A percentile compares a stretch with the other conserved stretches of the same genome.
Evolutionary conservation across 2,329 filamentous ascomycete species (phyloP).

Genomic region (Xylaria sp.): DNA sequence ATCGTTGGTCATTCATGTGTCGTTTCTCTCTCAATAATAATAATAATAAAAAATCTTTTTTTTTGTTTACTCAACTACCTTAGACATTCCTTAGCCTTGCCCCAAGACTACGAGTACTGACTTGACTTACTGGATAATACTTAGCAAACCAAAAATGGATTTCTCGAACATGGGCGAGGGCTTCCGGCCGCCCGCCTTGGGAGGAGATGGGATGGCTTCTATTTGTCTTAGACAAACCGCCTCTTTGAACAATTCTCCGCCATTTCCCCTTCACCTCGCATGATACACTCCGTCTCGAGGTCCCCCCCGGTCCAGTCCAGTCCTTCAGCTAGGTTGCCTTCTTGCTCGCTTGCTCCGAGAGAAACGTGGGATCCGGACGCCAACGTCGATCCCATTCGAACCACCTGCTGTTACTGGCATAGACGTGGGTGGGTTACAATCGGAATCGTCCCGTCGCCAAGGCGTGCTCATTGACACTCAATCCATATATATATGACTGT

Average conservation of each 20-base stretch:
- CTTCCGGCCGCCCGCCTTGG: not conserved
- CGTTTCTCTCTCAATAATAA: not conserved
- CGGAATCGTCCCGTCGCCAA: conserved; percentile 3
- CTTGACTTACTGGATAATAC: not conserved
- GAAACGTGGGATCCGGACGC: not conserved
- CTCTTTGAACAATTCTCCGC: not conserved
- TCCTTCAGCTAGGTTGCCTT: no score
- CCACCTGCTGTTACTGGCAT: not conserved
- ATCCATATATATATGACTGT: conserved; percentile 9
- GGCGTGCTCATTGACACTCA: not conserved
- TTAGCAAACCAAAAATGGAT: not conserved
- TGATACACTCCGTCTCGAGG: conserved; percentile 3
- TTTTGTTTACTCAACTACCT: no score
- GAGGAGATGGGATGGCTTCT: not conserved
- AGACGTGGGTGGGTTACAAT: not conserved
- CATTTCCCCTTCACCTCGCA: not conserved
- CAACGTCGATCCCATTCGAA: not conserved
- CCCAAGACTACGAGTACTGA: not conserved
- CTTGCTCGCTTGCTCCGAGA: not conserved
- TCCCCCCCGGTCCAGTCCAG: not conserved
- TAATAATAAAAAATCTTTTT: no score
- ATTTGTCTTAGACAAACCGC: not conserved
- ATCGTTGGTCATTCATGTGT: conserved; percentile 4
- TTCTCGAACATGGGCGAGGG: not conserved
- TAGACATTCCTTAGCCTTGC: no score